A percentile compares a stretch with the other conserved stretches of the same genome.
Conservation (phyloP, 2,329 filamentous ascomycete genomes). For the Botryosphaeria dothidea region DNA sequence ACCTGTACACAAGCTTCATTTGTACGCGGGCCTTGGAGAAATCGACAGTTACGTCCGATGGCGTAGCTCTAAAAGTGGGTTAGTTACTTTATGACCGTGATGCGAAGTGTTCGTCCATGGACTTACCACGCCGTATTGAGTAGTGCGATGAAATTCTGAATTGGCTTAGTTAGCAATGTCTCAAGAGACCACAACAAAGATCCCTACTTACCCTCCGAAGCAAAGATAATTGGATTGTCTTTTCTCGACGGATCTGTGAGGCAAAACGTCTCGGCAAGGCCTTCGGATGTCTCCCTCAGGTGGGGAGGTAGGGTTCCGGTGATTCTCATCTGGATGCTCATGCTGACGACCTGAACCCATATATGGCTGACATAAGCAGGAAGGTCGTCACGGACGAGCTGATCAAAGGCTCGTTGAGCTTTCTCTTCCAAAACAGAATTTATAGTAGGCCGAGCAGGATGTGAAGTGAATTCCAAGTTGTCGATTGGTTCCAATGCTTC, state of each 20-base stretch:
- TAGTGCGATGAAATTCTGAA: conserved; percentile 72
- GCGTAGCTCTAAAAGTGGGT: conserved; percentile 52
- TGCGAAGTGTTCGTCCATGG: too few relatives aligned
- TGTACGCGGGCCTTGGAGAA: conserved; percentile 74
- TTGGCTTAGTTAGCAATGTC: conserved; percentile 20
- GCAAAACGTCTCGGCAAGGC: conserved; percentile 75
- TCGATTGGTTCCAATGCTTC: conserved; percentile 60
- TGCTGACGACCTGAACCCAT: conserved; percentile 69
- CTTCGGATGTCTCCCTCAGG: conserved; percentile 69
- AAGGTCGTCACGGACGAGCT: conserved; percentile 66
- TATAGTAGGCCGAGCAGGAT: conserved; percentile 52
- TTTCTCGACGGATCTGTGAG: conserved; percentile 71
- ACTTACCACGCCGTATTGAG: conserved; percentile 66
- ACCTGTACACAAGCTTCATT: conserved; percentile 64
- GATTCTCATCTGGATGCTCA: conserved; percentile 67
- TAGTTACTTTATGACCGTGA: too few relatives aligned
- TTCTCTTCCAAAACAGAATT: conserved; percentile 64
- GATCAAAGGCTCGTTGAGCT: conserved; percentile 64
- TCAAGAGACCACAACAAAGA: background rate
- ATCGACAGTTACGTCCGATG: conserved; percentile 75
- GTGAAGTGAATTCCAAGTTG: conserved; percentile 57
- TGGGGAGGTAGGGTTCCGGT: conserved; percentile 66
- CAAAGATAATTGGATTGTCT: conserved; percentile 77
- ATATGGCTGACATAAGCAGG: conserved; percentile 71
- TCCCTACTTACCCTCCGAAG: conserved; percentile 62